phyloP scores from a whole-genome alignment of 768 basidiomycete species.

The Boletus reticuloceps region DNA sequence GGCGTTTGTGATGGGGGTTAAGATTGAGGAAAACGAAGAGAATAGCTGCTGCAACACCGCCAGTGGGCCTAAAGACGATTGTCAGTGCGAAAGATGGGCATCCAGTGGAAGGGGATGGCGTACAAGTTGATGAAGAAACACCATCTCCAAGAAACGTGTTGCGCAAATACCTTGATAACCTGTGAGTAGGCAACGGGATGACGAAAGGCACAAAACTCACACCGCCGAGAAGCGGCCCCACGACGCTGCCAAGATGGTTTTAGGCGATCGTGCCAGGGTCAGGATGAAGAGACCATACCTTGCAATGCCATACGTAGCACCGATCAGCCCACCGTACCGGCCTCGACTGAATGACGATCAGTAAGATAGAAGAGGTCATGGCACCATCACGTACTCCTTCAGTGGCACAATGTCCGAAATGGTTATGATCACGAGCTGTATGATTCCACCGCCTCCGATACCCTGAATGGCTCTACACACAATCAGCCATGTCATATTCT shows the following conservation, averaged over 20 bases:
- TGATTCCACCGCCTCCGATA: slow-evolving; percentile 78
- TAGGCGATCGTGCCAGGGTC: not conserved
- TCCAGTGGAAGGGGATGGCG: slow-evolving; percentile 11
- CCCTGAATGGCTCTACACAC: slow-evolving; percentile 78
- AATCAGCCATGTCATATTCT: slow-evolving; percentile 76
- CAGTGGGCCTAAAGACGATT: slow-evolving; percentile 56
- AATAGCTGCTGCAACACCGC: slow-evolving; percentile 57
- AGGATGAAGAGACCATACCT: slow-evolving; percentile 29
- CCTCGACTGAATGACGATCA: slow-evolving; percentile 53
- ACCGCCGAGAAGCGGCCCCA: slow-evolving; percentile 81
- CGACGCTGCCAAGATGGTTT: slow-evolving; percentile 39
- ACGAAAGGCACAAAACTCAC: slow-evolving; percentile 39
- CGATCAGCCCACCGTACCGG: slow-evolving; percentile 71
- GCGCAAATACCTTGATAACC: slow-evolving; percentile 51
- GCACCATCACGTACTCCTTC: slow-evolving; percentile 51
- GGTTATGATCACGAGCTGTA: slow-evolving; percentile 74
- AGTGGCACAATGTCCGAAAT: slow-evolving; percentile 83
- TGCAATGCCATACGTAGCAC: slow-evolving; percentile 75
- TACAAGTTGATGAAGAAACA: slow-evolving; percentile 79
- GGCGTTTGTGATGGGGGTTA: slow-evolving; percentile 65
- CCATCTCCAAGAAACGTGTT: slow-evolving; percentile 83
- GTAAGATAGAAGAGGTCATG: slow-evolving; percentile 8
- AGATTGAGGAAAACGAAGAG: slow-evolving; percentile 76
- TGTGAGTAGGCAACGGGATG: slow-evolving; percentile 1
- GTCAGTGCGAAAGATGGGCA: not conserved